A percentile compares a stretch with the other conserved stretches of the same genome.
Evolutionary conservation across 176 grass and related monocot species (phyloP).

Genomic region (Lolium multiflorum): DNA sequence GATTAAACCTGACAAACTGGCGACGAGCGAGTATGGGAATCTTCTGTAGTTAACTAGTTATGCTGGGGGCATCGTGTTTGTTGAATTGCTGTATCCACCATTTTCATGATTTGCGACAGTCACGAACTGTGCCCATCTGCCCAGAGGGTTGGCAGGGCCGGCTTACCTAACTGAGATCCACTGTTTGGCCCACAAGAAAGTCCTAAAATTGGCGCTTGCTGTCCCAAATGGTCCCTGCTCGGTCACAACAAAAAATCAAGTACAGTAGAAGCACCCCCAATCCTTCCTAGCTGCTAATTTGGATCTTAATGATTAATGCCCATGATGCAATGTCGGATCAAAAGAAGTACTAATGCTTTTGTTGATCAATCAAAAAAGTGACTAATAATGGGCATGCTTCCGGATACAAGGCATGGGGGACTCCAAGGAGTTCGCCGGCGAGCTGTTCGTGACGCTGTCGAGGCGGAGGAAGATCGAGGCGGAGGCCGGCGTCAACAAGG

Average conservation of each 20-base stretch:
- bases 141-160: conserved; percentile 22
- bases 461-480: conserved; percentile 68
- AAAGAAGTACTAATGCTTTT: background rate
- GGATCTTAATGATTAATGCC: background rate
- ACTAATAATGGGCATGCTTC: background rate
- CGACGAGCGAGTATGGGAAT: background rate
- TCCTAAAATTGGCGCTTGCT: background rate
- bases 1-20: background rate
- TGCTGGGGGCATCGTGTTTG: conserved; percentile 4
- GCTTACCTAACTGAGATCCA: conserved; percentile 38
- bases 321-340: background rate
- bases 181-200: background rate
- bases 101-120: conserved; percentile 1
- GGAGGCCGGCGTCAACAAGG: conserved; percentile 66
- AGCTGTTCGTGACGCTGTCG: conserved; percentile 81
- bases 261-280: background rate
- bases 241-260: conserved; percentile 1
- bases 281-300: background rate
- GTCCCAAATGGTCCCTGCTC: conserved; percentile 9
- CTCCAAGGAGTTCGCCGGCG: conserved; percentile 92
- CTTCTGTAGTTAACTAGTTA: conserved; percentile 17
- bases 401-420: conserved; percentile 83
- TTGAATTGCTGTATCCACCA: background rate
- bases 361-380: too few relatives aligned
- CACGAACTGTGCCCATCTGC: conserved; percentile 10